These are phyloP conservation scores for Rhododendron mucronatum DNA, from an alignment of 148 eudicot species.

Conservation along the genomic window DNA sequence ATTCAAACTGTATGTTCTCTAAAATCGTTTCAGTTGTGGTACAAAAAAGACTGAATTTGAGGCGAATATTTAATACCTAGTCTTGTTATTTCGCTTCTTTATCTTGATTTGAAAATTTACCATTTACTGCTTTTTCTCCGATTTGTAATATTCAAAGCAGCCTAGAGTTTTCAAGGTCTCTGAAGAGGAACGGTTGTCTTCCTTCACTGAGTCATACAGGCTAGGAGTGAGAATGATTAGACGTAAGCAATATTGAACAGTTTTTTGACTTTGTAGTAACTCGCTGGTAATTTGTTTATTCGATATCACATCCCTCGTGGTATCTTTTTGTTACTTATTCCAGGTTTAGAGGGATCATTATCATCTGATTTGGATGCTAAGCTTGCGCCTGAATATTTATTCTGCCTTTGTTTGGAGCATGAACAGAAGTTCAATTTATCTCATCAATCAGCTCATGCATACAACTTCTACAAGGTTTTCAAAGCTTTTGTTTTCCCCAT, in stretches of 20 bases:
- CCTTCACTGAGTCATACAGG: slow-evolving; percentile 59
- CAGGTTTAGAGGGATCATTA: slow-evolving; percentile 54
- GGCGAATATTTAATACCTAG: not conserved
- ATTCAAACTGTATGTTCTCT: slow-evolving; percentile 44
- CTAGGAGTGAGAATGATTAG: slow-evolving; percentile 57
- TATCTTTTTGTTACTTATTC: slow-evolving; percentile 1
- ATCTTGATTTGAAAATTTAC: not conserved
- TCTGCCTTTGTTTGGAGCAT: slow-evolving; percentile 79
- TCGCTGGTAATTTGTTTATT: not conserved
- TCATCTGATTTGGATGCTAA: slow-evolving; percentile 56
- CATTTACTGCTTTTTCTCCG: not conserved
- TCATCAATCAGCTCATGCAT: slow-evolving; percentile 27
- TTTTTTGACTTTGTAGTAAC: not conserved
- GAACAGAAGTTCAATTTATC: slow-evolving; percentile 40
- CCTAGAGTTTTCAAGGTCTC: slow-evolving; percentile 54
- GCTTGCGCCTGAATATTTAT: slow-evolving; percentile 66
- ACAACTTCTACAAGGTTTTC: slow-evolving; percentile 80
- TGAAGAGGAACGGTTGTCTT: slow-evolving; percentile 42
- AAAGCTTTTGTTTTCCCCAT: not conserved
- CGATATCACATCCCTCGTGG: not conserved
- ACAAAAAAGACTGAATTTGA: not conserved
- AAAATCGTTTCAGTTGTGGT: not conserved
- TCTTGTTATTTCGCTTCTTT: not conserved
- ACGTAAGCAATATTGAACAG: slow-evolving; percentile 30
- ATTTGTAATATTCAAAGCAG: slow-evolving; percentile 31